Percentiles rank a stretch among this genome's conserved stretches.
Evolutionary conservation across 495 filamentous ascomycete genomes (phyloP).

Genomic region (Hypoxylon intermedium): DNA sequence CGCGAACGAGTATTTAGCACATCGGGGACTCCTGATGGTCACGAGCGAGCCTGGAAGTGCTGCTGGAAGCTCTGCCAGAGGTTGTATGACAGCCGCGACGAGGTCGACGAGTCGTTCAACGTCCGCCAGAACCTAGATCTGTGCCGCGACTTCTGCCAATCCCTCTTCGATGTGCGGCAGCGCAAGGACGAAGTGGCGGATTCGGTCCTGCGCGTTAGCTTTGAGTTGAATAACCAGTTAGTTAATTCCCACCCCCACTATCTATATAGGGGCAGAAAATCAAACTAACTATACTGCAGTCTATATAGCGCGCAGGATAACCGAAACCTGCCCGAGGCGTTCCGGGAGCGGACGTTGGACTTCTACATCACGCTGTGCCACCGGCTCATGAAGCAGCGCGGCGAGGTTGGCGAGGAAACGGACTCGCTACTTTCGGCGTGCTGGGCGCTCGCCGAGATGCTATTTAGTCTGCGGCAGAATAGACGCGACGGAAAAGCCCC

Average conservation of each 20-base stretch:
- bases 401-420: constrained; percentile 75
- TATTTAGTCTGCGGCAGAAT: constrained; percentile 89
- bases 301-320: constrained; percentile 87
- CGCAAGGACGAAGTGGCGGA: constrained; percentile 78
- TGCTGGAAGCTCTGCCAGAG: constrained; percentile 92
- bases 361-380: constrained; percentile 95
- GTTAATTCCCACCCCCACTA: constrained; percentile 12
- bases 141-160: constrained; percentile 89
- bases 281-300: constrained; percentile 38
- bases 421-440: constrained; percentile 84
- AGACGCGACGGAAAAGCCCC: constrained; percentile 72
- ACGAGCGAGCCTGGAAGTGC: constrained; percentile 87
- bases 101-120: constrained; percentile 70
- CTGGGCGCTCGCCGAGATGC: constrained; percentile 91
- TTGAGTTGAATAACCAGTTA: constrained; percentile 89
- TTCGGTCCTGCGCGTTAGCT: constrained; percentile 87
- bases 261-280: not conserved
- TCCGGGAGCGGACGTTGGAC: constrained; percentile 86
- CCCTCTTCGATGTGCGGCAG: constrained; percentile 82
- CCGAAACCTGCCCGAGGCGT: constrained; percentile 81
- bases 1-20: constrained; percentile 77
- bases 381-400: constrained; percentile 90
- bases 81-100: constrained; percentile 79
- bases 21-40: constrained; percentile 71
- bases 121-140: constrained; percentile 81